A percentile compares a stretch with the other conserved stretches of the same genome.
Conservation (phyloP, 208 protist genomes). For the Trypanosoma theileri region DNA sequence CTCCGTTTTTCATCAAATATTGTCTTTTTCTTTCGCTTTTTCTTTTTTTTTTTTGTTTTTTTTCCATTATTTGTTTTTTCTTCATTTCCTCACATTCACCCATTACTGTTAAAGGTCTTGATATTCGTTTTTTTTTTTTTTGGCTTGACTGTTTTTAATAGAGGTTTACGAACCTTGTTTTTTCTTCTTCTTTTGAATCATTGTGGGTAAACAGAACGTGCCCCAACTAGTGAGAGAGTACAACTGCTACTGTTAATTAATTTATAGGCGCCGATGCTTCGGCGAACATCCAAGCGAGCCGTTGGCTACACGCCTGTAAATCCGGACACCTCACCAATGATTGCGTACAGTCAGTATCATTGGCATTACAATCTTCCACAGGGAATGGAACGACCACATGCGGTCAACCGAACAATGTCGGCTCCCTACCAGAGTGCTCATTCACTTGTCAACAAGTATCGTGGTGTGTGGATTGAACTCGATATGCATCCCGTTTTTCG, state of each 20-base stretch:
- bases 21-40: conserved; percentile 5
- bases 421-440: conserved; percentile 66
- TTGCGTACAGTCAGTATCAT: conserved; percentile 85
- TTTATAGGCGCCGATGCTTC: conserved; percentile 44
- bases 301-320: conserved; percentile 84
- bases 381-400: conserved; percentile 80
- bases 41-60: not conserved
- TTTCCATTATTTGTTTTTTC: conserved; percentile 25
- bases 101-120: too few species aligned
- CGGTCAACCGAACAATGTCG: conserved; percentile 73
- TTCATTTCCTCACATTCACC: not conserved
- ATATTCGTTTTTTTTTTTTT: too few species aligned
- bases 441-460: conserved; percentile 77
- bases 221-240: not conserved
- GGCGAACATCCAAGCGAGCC: conserved; percentile 38
- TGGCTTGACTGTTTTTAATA: too few species aligned
- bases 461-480: conserved; percentile 82
- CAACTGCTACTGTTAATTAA: not conserved
- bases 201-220: not conserved
- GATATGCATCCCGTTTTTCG: conserved; percentile 80
- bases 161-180: too few species aligned
- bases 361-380: conserved; percentile 91
- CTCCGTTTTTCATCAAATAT: not conserved
- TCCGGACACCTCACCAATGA: conserved; percentile 87
- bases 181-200: too few species aligned